Conservation (phyloP, 192 early-diverging fungal genomes). For the Allomyces arbusculus region DNA sequence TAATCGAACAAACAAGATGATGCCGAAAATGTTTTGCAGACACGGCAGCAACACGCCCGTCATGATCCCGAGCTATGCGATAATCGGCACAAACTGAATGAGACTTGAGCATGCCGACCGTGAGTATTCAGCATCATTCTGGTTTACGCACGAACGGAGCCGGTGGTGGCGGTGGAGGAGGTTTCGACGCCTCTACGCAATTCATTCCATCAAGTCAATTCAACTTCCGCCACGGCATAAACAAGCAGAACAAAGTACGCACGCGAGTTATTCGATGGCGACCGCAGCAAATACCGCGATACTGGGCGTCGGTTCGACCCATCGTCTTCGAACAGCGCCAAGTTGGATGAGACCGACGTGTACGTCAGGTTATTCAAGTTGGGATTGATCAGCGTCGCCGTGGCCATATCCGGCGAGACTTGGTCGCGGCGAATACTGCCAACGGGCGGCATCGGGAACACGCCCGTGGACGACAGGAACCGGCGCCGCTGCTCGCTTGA, state of each 20-base stretch:
- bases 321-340: background rate
- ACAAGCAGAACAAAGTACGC: background rate
- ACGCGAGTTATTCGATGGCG: background rate
- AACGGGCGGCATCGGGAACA: too few relatives aligned
- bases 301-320: background rate
- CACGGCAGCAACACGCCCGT: slow-evolving; percentile 5
- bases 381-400: too few relatives aligned
- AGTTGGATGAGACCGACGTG: background rate
- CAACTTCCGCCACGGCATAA: too few relatives aligned
- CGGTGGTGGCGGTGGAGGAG: background rate
- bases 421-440: too few relatives aligned
- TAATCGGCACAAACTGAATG: background rate
- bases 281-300: background rate
- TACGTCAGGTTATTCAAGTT: too few relatives aligned
- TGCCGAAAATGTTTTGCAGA: slow-evolving; percentile 11
- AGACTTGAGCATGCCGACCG: background rate
- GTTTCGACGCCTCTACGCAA: background rate
- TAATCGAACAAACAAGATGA: slow-evolving; percentile 12
- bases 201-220: too few relatives aligned
- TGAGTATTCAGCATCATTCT: background rate
- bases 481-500: too few relatives aligned
- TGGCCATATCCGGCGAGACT: too few relatives aligned
- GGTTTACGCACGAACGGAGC: background rate
- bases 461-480: too few relatives aligned
- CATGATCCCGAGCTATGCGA: background rate